A percentile compares a stretch with the other conserved stretches of the same genome.
Evolutionary conservation across 192 early-diverging fungal genomes (phyloP).

Genomic region (Coemansia guatemalensis): DNA sequence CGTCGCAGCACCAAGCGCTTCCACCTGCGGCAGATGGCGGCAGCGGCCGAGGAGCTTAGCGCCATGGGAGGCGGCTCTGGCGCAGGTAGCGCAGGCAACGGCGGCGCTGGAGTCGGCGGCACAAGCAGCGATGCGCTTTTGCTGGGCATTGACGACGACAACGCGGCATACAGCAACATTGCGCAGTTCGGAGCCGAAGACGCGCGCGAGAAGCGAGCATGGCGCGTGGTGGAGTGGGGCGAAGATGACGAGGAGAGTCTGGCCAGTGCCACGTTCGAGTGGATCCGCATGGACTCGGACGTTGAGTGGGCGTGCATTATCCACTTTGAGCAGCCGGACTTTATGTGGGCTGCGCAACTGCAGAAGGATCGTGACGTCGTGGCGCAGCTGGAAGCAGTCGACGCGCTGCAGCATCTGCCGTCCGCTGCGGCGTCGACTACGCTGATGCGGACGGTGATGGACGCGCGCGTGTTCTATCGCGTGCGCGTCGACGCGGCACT

Average conservation of each 20-base stretch:
- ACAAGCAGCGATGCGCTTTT: slow-evolving; percentile 25
- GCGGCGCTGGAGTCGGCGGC: too few species aligned
- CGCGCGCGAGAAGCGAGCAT: slow-evolving; percentile 63
- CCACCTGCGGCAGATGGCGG: slow-evolving; percentile 68
- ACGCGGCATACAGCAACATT: slow-evolving; percentile 44
- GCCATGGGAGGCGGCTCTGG: slow-evolving; percentile 7
- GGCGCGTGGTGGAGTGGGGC: slow-evolving; percentile 77
- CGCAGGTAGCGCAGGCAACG: not conserved
- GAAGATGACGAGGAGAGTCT: slow-evolving; percentile 73
- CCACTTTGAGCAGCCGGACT: slow-evolving; percentile 83
- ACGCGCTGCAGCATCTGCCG: slow-evolving; percentile 62
- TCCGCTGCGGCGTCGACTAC: slow-evolving; percentile 70
- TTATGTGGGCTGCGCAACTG: slow-evolving; percentile 95
- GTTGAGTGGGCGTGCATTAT: slow-evolving; percentile 90
- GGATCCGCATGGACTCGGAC: slow-evolving; percentile 95
- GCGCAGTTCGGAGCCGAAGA: slow-evolving; percentile 59
- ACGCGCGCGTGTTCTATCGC: slow-evolving; percentile 81
- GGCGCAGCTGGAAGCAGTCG: slow-evolving; percentile 87
- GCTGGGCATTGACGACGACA: slow-evolving; percentile 50
- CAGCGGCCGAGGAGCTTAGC: slow-evolving; percentile 60
- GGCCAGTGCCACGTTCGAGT: slow-evolving; percentile 76
- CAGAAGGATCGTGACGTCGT: slow-evolving; percentile 87
- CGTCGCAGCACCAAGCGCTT: slow-evolving; percentile 75
- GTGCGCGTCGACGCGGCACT: slow-evolving; percentile 78
- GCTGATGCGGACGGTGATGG: slow-evolving; percentile 72